Evolutionary conservation across 768 basidiomycete species (phyloP).

Genomic region (Lactarius deliciosus): DNA sequence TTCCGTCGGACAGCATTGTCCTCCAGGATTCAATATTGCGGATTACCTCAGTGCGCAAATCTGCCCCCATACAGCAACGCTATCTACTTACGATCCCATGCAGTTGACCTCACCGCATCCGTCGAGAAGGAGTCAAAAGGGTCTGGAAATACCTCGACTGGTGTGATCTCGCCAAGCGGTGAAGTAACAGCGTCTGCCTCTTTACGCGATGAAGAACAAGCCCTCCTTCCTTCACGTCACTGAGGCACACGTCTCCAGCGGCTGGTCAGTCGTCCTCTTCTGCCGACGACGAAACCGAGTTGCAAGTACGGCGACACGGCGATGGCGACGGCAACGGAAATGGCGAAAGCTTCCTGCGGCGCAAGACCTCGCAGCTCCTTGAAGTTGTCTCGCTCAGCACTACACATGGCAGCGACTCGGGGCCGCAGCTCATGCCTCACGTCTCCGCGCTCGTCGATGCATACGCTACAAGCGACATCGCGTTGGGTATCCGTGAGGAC

Average conservation of each 20-base stretch:
- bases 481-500: slow-evolving; percentile 59
- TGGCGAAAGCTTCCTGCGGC: slow-evolving; percentile 50
- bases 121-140: slow-evolving; percentile 41
- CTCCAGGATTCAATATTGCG: slow-evolving; percentile 93
- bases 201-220: slow-evolving; percentile 71
- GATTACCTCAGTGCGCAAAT: slow-evolving; percentile 81
- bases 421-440: slow-evolving; percentile 48
- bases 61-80: not conserved
- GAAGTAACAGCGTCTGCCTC: slow-evolving; percentile 37
- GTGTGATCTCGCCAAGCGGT: slow-evolving; percentile 37
- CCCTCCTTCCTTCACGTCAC: slow-evolving; percentile 34
- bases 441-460: slow-evolving; percentile 72
- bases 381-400: slow-evolving; percentile 49
- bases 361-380: slow-evolving; percentile 72
- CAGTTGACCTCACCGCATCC: slow-evolving; percentile 48
- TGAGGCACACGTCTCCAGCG: slow-evolving; percentile 9
- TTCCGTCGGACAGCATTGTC: slow-evolving; percentile 78
- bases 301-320: slow-evolving; percentile 48
- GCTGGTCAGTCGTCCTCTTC: slow-evolving; percentile 36
- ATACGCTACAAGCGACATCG: slow-evolving; percentile 67
- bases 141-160: slow-evolving; percentile 35
- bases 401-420: slow-evolving; percentile 36
- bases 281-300: slow-evolving; percentile 50
- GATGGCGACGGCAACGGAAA: slow-evolving; percentile 42
- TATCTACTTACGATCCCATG: slow-evolving; percentile 30